Base-by-base conservation (phyloP, 2,329 filamentous ascomycete species). In the Apiospora hydei region DNA sequence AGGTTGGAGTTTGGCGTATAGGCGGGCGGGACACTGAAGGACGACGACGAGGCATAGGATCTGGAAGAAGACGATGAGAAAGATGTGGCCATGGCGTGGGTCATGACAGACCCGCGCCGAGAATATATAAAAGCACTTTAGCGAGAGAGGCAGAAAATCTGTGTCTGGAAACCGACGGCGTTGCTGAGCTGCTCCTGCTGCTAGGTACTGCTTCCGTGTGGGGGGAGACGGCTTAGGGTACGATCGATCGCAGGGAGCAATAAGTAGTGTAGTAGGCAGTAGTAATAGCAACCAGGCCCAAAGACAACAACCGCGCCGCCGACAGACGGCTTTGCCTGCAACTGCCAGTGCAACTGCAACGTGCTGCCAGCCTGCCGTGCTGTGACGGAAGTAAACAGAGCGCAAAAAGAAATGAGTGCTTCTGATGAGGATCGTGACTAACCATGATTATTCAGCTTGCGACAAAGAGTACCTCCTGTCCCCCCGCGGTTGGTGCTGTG, bases 41-140 rank as follows among this genome's bases (percentile, higher is more conserved):
- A 85, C 14, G 85, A 87, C 44, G 85, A 87, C 46, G 85, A 87
- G 75, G 85, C 82, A 73, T 83, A 87, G 38, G 86, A 87, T 69
- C 79, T 76, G 70, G 83, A 85, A 71, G 80, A 80, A 80, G 85
- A 72, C 26, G 73, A 72, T 38, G 72, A 71, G 64, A 70, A 70
- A 69, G 74, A 69, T 71, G 72, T 73, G 18, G 70, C 71, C 64
- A 69, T 69, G 57, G 57, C 57, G 57, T 64, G 57, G 57, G 57
- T 41, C 57, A 41, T 41, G 57, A 41, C 34, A 64, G 57, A 64
- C 57, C 57, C 57, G 57, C 57, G 57, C 57, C 57, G 57, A 34
- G 34, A 41, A 41, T 38, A 64, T 64, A 41, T 64, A n/a, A 24
- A 64, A 64, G 57, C 57, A 64, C 34, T 64, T 64, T 64, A 64